phyloP scores from a whole-genome alignment of 2,329 filamentous ascomycete species.

The Sporothrix mexicana region DNA sequence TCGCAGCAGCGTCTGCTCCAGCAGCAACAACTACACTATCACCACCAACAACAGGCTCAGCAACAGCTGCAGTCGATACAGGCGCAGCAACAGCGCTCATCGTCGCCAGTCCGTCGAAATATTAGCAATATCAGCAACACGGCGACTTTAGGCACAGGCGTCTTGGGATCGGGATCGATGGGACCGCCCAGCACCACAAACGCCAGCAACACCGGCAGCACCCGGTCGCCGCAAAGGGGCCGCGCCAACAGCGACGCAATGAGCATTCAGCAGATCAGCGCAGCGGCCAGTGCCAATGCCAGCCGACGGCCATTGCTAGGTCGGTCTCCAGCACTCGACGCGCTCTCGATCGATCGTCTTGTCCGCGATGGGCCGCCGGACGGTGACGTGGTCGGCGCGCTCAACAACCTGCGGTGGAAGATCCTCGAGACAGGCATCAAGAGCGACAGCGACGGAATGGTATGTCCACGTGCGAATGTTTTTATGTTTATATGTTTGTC shows the following conservation, averaged over 20 bases:
- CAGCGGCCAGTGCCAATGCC: conserved; percentile 47
- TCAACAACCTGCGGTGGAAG: conserved; percentile 74
- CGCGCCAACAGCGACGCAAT: conserved; percentile 76
- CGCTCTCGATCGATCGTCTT: conserved; percentile 72
- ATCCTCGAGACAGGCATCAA: conserved; percentile 77
- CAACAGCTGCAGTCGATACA: conserved; percentile 58
- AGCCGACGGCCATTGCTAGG: conserved; percentile 52
- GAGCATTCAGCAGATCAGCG: conserved; percentile 47
- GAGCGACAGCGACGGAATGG: conserved; percentile 81
- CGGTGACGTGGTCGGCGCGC: conserved; percentile 68
- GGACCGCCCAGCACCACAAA: neutral
- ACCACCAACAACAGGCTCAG: conserved; percentile 44
- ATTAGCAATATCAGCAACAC: conserved; percentile 20
- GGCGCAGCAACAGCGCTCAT: conserved; percentile 49
- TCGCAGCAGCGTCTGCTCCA: conserved; percentile 57
- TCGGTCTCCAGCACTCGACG: conserved; percentile 58
- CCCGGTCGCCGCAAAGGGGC: conserved; percentile 60
- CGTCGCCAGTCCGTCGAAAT: conserved; percentile 48
- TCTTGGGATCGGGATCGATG: neutral
- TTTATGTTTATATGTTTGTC: neutral
- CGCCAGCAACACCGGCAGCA: conserved; percentile 36
- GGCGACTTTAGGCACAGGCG: neutral
- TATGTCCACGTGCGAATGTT: conserved; percentile 47
- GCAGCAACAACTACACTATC: conserved; percentile 47
- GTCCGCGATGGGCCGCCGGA: conserved; percentile 80